phyloP scores from a whole-genome alignment of 192 early-diverging fungal species.

The Diversispora eburnea region DNA sequence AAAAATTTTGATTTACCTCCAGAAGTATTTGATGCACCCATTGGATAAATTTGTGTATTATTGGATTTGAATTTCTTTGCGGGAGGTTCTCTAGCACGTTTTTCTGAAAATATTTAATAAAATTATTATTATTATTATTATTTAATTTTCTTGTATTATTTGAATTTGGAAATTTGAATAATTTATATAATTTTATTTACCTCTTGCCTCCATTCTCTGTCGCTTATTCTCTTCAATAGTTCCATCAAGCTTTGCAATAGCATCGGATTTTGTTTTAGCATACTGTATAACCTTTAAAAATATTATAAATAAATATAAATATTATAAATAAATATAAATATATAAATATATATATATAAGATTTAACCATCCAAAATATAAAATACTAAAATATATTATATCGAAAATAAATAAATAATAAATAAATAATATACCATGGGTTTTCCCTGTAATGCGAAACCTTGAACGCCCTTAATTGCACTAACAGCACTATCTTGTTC shows the following conservation, averaged over 20 bases:
- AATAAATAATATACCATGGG: constrained; percentile 59
- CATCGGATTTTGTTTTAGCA: constrained; percentile 52
- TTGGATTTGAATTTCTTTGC: constrained; percentile 19
- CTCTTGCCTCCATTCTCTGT: constrained; percentile 58
- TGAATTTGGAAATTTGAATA: too few relatives aligned
- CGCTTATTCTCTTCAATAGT: constrained; percentile 63
- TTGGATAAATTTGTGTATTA: not conserved
- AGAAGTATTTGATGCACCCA: constrained; percentile 5
- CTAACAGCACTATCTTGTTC: constrained; percentile 65
- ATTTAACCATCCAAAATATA: too few relatives aligned
- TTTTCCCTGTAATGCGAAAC: constrained; percentile 76
- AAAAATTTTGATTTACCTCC: constrained; percentile 20
- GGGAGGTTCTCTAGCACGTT: constrained; percentile 29
- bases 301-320: not conserved
- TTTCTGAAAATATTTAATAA: constrained; percentile 8
- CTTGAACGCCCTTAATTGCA: constrained; percentile 81
- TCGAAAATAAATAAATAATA: constrained; percentile 13
- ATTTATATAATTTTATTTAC: constrained; percentile 32
- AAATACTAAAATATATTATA: too few relatives aligned
- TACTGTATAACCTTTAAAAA: constrained; percentile 49
- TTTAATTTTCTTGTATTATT: too few relatives aligned
- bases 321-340: not conserved
- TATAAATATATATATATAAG: too few relatives aligned
- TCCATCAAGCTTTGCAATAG: constrained; percentile 66
- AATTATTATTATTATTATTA: too few relatives aligned